phyloP scores from a whole-genome alignment of 23 red algal genomes.

The Cyanidioschyzon merolae region DNA sequence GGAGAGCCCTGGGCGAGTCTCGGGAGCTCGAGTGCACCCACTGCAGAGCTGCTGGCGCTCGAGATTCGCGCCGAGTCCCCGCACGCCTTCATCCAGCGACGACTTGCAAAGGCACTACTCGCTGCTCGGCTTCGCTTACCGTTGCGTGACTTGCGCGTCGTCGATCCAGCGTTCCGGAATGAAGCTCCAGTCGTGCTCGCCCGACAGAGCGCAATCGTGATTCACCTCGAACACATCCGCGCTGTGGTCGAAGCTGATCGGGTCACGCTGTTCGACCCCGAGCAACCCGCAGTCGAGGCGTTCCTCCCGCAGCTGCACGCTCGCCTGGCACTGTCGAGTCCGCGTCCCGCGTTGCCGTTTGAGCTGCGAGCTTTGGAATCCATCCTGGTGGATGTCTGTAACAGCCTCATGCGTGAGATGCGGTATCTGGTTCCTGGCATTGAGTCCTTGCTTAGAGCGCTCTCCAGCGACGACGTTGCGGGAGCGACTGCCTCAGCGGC shows the following conservation, averaged over 20 bases:
- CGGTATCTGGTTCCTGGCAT: neutral
- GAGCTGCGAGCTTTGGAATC: slow-evolving; percentile 93
- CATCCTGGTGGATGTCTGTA: slow-evolving; percentile 80
- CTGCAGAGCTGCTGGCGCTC: slow-evolving; percentile 13
- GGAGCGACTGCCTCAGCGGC: neutral
- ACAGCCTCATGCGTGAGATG: slow-evolving; percentile 23
- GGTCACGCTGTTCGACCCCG: slow-evolving; percentile 74
- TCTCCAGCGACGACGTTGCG: neutral
- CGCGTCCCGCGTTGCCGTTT: slow-evolving; percentile 68
- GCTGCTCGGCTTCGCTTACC: slow-evolving; percentile 49
- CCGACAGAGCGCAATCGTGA: slow-evolving; percentile 62
- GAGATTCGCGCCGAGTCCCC: neutral
- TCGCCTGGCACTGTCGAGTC: slow-evolving; percentile 24
- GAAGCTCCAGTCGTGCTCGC: slow-evolving; percentile 72
- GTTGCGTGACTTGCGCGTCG: slow-evolving; percentile 80
- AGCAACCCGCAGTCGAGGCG: slow-evolving; percentile 64
- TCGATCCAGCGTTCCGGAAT: slow-evolving; percentile 82
- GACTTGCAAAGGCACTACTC: slow-evolving; percentile 57
- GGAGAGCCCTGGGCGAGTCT: neutral
- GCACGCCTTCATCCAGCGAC: slow-evolving; percentile 13
- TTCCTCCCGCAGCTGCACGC: slow-evolving; percentile 61
- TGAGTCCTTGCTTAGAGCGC: neutral
- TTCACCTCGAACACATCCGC: slow-evolving; percentile 81
- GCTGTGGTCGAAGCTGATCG: slow-evolving; percentile 58
- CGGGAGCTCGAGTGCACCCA: neutral